Base-by-base conservation (phyloP, 2,329 filamentous ascomycete species). In the Calonectria multiphialidica region DNA sequence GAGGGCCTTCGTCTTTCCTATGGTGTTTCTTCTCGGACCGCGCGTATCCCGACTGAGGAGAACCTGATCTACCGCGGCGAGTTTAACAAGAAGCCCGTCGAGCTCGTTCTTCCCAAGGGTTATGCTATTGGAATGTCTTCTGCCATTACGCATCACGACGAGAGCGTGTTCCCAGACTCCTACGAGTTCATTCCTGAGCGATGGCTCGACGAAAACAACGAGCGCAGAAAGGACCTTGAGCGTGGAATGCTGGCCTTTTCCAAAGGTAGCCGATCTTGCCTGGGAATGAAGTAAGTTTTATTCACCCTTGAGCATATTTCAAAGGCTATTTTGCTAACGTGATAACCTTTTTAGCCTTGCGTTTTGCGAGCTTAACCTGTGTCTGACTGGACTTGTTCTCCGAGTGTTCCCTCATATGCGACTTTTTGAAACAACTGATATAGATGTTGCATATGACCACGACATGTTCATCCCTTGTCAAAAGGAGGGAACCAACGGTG, bases 381-480 rank as follows among this genome's bases (percentile, higher is more conserved):
- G 63, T 15, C 63, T 66, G 3, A 44, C 63, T 6, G 63, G 63
- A 3, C 63, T 66, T 18, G 47, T 55, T 21, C 63, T 66, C 9
- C 63, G 63, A 6, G 63, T 66, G 10, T 44, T 66, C 23, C 49
- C 63, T 18, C 47, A 55, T 2, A 66, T 66, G 63, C 33, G 13
- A 6, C 37, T 66, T 2, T 66, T 45, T 25, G 49, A 57, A 23
- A 66, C 63, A 1, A 18, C n/a, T 9, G 63, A 35, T 45, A 37
- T 45, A 12, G 63, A 66, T 23, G 49, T 66, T 21, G 47, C 63
- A 9, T 66, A 66, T 23, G 63, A 66, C 37, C 63, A 66, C n/a
- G 63, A 66, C 37, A 66, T 66, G 63, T 66, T 66, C 55, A 50
- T 66, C 40, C 63, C 63, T 33, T 66, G 63, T 10, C 45, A 50